Conservation (phyloP, 495 filamentous ascomycete genomes). For the Penicillium paxilli region DNA sequence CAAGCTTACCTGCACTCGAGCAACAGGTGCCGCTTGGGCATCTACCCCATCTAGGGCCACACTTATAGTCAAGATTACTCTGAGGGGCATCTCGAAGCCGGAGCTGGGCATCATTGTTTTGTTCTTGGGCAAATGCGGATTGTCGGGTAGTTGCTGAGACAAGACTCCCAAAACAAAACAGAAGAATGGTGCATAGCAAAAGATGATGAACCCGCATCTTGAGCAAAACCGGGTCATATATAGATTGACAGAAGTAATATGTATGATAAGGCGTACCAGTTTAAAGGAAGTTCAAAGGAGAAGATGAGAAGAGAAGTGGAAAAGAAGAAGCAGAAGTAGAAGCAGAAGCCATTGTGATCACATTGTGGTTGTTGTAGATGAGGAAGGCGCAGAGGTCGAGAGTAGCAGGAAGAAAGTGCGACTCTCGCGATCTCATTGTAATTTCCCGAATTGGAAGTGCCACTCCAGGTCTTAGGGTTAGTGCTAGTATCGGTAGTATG, state of each 20-base stretch:
- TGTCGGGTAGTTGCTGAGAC: neutral
- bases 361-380: too few relatives aligned
- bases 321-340: too few relatives aligned
- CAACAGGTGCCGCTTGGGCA: conserved; percentile 63
- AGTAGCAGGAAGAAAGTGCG: too few relatives aligned
- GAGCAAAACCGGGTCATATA: neutral
- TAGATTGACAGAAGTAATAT: neutral
- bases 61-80: conserved; percentile 30
- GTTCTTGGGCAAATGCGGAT: neutral
- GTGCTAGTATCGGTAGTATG: too few relatives aligned
- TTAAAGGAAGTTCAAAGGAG: neutral
- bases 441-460: too few relatives aligned
- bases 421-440: too few relatives aligned
- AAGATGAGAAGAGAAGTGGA: too few relatives aligned
- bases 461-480: too few relatives aligned
- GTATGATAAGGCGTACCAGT: neutral
- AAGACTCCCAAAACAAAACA: neutral
- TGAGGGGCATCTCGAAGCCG: conserved; percentile 16
- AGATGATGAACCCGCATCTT: conserved; percentile 2
- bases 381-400: too few relatives aligned
- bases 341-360: too few relatives aligned
- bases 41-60: conserved; percentile 43
- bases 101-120: conserved; percentile 1
- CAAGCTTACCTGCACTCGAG: conserved; percentile 57
- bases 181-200: neutral